Evolutionary conservation across 371 early-diverging fungal species (phyloP), one percentile per base, ranked within the genome.

Genomic region (Rhizopus stolonifer): DNA sequence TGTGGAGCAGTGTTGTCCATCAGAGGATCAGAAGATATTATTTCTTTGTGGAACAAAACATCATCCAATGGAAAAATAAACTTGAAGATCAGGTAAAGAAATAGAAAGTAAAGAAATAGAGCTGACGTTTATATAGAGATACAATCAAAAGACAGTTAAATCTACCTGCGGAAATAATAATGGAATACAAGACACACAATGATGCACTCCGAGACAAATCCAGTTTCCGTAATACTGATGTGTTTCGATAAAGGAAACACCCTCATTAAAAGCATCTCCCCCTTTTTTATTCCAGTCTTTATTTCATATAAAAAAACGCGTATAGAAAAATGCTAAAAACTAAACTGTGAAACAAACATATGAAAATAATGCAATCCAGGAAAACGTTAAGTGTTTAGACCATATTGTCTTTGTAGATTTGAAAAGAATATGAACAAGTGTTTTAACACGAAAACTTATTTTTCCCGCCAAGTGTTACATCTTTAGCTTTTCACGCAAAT

Each of bases 121-220:
- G 9, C 39, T 58, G 23, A 38, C 21, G 24, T 8, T 13, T 34
- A 18, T 18, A 18, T 25, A 85, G 92, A 52, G 95, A 97, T 67
- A 89, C 91, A 11, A 82, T 98, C 70, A 95, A 93, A 64, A 71
- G 80, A 29, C 84, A 91, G 14, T 74, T 98, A 56, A 84, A 77
- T 43, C 69, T 98, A 34, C 96, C 98, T 5, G 59, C 82, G 8
- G 92, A 92, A 21, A 90, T 92, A 48, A 77, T 90, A 29, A 90
- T 98, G 87, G 97, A 96, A 61, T 98, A 98, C 75, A 98, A 98
- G 72, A 89, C 93, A n/a, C 96, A 98, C 67, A 91, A 91, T 45
- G 84, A 85, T 40, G 85, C 89, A 3, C 64, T 90, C 46, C 82
- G 84, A 64, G 94, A 94, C 63, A 92, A 90, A 61, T 86, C 88